Evolutionary conservation across 2,329 filamentous ascomycete species (phyloP), one percentile per base, ranked within the genome.

Genomic region (Fusarium sterilihyphosum): DNA sequence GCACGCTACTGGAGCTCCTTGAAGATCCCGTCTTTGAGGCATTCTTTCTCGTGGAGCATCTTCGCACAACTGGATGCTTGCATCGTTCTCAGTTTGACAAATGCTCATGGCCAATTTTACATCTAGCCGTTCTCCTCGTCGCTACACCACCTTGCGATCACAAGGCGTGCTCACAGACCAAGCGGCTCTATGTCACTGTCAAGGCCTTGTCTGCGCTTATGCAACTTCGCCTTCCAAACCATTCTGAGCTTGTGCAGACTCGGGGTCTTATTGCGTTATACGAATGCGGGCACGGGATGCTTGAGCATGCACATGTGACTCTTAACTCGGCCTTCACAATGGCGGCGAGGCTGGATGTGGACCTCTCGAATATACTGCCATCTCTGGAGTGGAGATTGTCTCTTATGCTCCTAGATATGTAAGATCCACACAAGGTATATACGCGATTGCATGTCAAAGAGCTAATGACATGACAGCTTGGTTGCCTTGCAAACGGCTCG

Each of bases 61-160:
- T 16, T 8, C n/a, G 8, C 18, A 37, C 9, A 3, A 24, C 17
- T 4, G 17, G 3, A 0, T 22, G 13, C 22, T 8, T 10, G 0
- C 17, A 14, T 37, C n/a, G 3, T 26, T 53, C 17, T 26, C 8
- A 20, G 6, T 8, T 20, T 26, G 50, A 3, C 3, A 8, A 9
- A 53, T 11, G 8, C 16, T 24, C 33, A 0, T 53, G n/a, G 18
- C 13, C 33, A 16, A 16, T 53, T 3, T 10, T 37, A 3, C n/a
- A 22, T 37, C n/a, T 53, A 0, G 33, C 50, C 17, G 3, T 24
- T 26, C 50, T 53, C 6, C 33, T 53, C 4, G 18, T 53, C n/a
- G n/a, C n/a, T 5, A 22, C n/a, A 5, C 31, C n/a, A 4, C n/a
- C 31, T 12, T 53, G 33, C 6, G 33, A 53, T 26, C 33, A 26